Conservation (phyloP, 1,284 basidiomycete genomes). For the Ceratobasidium theobromae region DNA sequence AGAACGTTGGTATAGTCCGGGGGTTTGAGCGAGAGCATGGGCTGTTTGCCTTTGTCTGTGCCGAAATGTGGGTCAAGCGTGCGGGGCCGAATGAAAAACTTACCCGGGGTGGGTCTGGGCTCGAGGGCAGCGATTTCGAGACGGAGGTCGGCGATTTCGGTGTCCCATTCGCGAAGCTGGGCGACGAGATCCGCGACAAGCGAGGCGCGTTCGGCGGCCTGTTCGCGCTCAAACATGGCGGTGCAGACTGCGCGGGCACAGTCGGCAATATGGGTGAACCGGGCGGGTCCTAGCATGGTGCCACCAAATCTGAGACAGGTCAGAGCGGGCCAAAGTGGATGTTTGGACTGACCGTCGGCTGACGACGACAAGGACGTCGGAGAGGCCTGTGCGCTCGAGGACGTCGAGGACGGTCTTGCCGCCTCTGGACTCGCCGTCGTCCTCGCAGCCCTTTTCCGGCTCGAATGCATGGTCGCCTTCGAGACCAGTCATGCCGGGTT, state of each 20-base stretch:
- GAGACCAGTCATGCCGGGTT: constrained; percentile 63
- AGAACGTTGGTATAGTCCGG: constrained; percentile 48
- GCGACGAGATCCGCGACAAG: constrained; percentile 59
- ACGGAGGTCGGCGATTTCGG: constrained; percentile 58
- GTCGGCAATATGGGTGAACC: constrained; percentile 78
- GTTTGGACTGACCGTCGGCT: constrained; percentile 63
- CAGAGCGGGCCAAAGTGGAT: neutral
- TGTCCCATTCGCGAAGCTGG: constrained; percentile 63
- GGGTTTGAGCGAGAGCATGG: constrained; percentile 36
- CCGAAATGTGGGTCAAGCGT: no score
- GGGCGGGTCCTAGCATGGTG: constrained; percentile 62
- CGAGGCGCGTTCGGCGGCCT: constrained; percentile 50
- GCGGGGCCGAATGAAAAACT: no score
- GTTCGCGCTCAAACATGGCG: constrained; percentile 53
- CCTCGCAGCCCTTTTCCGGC: constrained; percentile 58
- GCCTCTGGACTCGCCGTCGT: constrained; percentile 73
- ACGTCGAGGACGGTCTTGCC: constrained; percentile 62
- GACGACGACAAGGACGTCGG: constrained; percentile 68
- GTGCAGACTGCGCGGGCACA: constrained; percentile 70
- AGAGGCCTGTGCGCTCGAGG: constrained; percentile 65
- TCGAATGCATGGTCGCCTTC: constrained; percentile 74
- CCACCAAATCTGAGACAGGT: constrained; percentile 68
- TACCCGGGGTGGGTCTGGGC: neutral
- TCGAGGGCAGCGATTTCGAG: constrained; percentile 48
- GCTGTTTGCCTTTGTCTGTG: neutral